Evolutionary conservation across 257 asterid genomes (phyloP), one percentile per base, ranked within the genome.

Genomic region (Forsythia viridissima): DNA sequence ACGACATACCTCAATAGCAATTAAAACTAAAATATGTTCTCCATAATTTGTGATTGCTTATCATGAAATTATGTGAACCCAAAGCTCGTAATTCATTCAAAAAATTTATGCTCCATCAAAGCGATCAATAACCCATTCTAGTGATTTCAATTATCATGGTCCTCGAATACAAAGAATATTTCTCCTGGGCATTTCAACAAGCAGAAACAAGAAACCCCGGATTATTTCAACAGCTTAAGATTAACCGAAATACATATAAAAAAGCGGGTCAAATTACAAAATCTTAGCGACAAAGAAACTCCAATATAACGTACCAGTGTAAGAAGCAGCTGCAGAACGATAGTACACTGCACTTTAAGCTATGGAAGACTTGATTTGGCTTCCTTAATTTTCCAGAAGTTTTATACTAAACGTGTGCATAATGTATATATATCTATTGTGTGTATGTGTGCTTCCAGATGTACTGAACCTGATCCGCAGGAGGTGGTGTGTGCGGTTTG

Each of bases 381-480:
- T 44, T 44, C 52, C 16, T 44, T 10, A 11, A 44, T 44, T 44
- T 44, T 44, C 52, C 52, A 44, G 52, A 44, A 44, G 52, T 44
- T 44, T 44, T 44, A 44, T 44, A 44, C 13, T 15, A 10, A 44
- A 44, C 10, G 52, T 11, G 52, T 42, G 41, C 41, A 39, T 39
- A 24, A 30, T 30, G 34, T 30, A 30, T 30, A 30, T 30, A 41
- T 6, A 9, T 41, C 0, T 41, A 1, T 41, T 39, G 41, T 39
- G 41, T 39, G 46, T 3, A 61, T 42, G 46, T 42, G 46, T 7
- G 12, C 12, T 42, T 8, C 9, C 46, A 42, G 46, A 42, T 74
- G 78, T 70, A 82, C 78, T 70, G 52, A 78, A 76, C 57, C 30
- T 21, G 80, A 80, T 67, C 79, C 76, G 82, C 69, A 36, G 79